Conservation (phyloP, 2,329 filamentous ascomycete species). For the Myrmaecium sp. region DNA sequence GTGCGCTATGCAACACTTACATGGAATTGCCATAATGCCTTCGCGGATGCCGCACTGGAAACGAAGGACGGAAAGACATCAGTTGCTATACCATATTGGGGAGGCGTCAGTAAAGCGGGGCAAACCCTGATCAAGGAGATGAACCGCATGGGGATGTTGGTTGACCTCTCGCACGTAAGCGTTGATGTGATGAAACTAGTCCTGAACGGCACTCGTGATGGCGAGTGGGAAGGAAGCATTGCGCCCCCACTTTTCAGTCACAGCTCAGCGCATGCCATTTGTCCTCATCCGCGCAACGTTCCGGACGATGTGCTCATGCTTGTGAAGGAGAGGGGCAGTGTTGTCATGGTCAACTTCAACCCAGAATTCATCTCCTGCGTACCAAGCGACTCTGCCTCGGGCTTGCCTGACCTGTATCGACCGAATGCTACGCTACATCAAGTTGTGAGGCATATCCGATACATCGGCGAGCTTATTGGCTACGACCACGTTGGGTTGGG, state of each 20-base stretch:
- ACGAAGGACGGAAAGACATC: slow-evolving; percentile 23
- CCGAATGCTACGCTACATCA: slow-evolving; percentile 57
- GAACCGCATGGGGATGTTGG: slow-evolving; percentile 89
- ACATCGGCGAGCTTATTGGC: slow-evolving; percentile 71
- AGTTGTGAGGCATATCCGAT: slow-evolving; percentile 61
- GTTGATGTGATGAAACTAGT: slow-evolving; percentile 76
- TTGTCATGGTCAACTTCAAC: slow-evolving; percentile 86
- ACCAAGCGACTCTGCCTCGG: slow-evolving; percentile 38
- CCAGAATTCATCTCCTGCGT: slow-evolving; percentile 70
- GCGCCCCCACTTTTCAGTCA: slow-evolving; percentile 85
- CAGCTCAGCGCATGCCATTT: slow-evolving; percentile 63
- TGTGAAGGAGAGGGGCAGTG: slow-evolving; percentile 52
- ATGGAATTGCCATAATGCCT: slow-evolving; percentile 85
- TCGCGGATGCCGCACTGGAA: slow-evolving; percentile 67
- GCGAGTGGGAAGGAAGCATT: slow-evolving; percentile 50
- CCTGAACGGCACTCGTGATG: slow-evolving; percentile 38
- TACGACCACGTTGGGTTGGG: slow-evolving; percentile 80
- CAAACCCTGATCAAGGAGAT: slow-evolving; percentile 62
- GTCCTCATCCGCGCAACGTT: slow-evolving; percentile 80
- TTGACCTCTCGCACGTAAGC: slow-evolving; percentile 68
- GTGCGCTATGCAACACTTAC: slow-evolving; percentile 80
- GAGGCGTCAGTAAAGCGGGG: slow-evolving; percentile 57
- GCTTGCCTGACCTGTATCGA: slow-evolving; percentile 50
- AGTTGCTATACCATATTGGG: slow-evolving; percentile 41
- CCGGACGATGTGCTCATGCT: slow-evolving; percentile 66